Conservation (phyloP, 179 eudicot genomes). For the Drosera spatulata region DNA sequence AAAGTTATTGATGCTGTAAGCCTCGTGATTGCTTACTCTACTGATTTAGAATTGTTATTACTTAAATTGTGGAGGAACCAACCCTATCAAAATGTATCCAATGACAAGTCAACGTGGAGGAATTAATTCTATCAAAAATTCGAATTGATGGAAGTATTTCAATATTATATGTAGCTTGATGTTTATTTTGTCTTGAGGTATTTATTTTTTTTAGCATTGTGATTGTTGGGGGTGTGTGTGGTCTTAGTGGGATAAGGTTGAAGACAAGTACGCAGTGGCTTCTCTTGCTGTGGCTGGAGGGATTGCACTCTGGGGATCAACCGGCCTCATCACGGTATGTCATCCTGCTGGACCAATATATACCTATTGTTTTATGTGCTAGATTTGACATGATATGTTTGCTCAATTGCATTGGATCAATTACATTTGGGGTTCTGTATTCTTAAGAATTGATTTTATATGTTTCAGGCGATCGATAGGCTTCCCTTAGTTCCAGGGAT, state of each 20-base stretch:
- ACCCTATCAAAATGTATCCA: too few relatives aligned
- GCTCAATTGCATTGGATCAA: too few relatives aligned
- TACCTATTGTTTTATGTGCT: too few relatives aligned
- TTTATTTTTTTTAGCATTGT: not conserved
- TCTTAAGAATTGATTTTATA: too few relatives aligned
- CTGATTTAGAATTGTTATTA: too few relatives aligned
- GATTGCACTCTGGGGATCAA: conserved; percentile 48
- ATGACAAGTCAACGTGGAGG: too few relatives aligned
- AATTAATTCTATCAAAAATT: too few relatives aligned
- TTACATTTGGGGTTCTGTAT: too few relatives aligned
- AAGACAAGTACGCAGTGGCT: conserved; percentile 90
- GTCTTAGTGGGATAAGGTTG: conserved; percentile 88
- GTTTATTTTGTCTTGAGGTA: not conserved
- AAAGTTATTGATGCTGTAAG: not conserved
- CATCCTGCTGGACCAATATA: too few relatives aligned
- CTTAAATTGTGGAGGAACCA: too few relatives aligned
- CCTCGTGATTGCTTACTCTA: not conserved
- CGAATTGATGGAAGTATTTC: too few relatives aligned
- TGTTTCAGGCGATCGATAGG: conserved; percentile 75
- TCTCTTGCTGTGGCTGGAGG: conserved; percentile 62
- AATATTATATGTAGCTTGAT: not conserved
- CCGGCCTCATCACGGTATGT: conserved; percentile 71
- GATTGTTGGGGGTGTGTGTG: not conserved
- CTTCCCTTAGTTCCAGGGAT: conserved; percentile 83
- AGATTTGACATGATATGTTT: too few relatives aligned